These are phyloP conservation scores for Puccinia triticina DNA, from an alignment of 1,284 basidiomycete genomes.

Conservation along the genomic window DNA sequence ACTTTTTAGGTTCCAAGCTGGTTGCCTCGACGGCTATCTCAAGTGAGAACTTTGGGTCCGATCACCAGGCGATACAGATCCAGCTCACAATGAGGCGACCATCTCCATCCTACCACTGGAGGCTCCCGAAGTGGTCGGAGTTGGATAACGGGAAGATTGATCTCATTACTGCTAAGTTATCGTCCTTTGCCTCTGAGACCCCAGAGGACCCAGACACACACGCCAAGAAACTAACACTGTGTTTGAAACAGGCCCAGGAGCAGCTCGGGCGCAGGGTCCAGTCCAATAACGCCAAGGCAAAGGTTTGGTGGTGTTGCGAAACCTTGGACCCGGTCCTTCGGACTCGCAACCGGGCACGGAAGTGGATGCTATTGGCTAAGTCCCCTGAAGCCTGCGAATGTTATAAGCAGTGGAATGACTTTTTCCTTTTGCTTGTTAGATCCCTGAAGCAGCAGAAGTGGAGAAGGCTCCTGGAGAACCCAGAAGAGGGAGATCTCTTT, in stretches of 20 bases:
- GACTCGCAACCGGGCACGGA: neutral
- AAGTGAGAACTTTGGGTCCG: neutral
- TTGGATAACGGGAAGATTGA: neutral
- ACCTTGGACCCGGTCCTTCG: neutral
- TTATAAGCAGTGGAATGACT: neutral
- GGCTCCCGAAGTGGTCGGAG: neutral
- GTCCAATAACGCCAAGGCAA: neutral
- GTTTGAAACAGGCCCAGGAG: neutral
- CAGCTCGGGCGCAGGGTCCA: neutral
- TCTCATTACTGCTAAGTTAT: neutral
- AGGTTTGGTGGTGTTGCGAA: constrained; percentile 16
- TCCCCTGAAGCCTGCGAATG: neutral
- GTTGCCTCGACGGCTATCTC: neutral
- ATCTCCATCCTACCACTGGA: neutral
- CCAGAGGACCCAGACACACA: neutral
- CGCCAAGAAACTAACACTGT: neutral
- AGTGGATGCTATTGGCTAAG: neutral
- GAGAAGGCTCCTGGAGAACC: neutral
- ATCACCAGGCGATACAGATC: neutral
- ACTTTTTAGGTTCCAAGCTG: neutral
- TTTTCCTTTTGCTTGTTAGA: neutral
- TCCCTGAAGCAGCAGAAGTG: neutral
- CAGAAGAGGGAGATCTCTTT: neutral
- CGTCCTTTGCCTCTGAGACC: neutral
- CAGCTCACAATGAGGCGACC: neutral